A percentile compares a stretch with the other conserved stretches of the same genome.
Evolutionary conservation across 106 monocot genomes (phyloP).

Genomic region (Platanthera guangdongensis): DNA sequence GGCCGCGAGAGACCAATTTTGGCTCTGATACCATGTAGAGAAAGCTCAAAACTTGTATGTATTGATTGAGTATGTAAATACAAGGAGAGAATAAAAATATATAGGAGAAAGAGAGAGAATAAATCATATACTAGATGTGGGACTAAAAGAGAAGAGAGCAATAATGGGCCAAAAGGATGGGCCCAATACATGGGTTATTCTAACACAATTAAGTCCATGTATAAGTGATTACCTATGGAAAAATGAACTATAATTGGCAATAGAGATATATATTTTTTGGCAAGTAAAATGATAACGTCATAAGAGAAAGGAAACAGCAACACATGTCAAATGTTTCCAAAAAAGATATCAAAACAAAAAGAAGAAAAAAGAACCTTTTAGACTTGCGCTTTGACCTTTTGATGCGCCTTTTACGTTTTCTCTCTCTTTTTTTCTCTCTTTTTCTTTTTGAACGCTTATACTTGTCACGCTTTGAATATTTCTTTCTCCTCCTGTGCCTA

Average conservation of each 20-base stretch:
- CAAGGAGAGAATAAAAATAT: too few relatives aligned
- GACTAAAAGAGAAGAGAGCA: too few relatives aligned
- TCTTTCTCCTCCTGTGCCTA: constrained; percentile 49
- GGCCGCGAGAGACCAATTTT: too few relatives aligned
- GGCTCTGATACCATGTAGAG: too few relatives aligned
- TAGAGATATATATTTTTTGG: background rate
- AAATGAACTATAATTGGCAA: background rate
- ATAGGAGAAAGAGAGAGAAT: too few relatives aligned
- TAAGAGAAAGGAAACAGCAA: background rate
- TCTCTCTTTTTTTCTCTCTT: constrained; percentile 66
- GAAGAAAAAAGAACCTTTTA: constrained; percentile 42
- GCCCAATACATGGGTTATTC: too few relatives aligned
- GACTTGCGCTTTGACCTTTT: constrained; percentile 55
- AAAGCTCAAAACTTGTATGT: too few relatives aligned
- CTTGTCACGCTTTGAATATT: constrained; percentile 50
- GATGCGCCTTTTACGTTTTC: constrained; percentile 48
- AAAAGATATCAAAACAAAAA: background rate
- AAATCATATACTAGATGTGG: too few relatives aligned
- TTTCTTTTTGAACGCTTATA: constrained; percentile 62
- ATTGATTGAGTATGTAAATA: too few relatives aligned
- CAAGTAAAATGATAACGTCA: background rate
- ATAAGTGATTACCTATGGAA: background rate
- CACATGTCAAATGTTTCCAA: background rate
- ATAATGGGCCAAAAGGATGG: too few relatives aligned
- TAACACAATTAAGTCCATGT: too few relatives aligned